Evolutionary conservation across 306 rosid genomes (phyloP).

Genomic region (Rosa multiflora): DNA sequence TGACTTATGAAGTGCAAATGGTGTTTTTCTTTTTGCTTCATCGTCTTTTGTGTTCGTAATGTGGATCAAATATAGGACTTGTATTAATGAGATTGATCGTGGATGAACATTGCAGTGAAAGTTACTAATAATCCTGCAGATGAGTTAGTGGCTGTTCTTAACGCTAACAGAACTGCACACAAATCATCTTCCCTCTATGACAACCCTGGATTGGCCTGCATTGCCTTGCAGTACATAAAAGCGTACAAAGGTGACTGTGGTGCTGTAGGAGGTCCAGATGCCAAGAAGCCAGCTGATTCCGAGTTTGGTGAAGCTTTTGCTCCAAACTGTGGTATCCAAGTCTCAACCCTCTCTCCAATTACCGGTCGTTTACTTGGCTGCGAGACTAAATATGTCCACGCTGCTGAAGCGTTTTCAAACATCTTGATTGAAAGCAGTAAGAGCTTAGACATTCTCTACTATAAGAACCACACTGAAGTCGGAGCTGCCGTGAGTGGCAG

Average conservation of each 20-base stretch:
- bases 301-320: conserved; percentile 70
- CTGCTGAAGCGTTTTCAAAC: conserved; percentile 69
- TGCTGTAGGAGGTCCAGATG: conserved; percentile 80
- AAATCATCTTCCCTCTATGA: conserved; percentile 37
- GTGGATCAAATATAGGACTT: neutral
- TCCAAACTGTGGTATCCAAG: conserved; percentile 69
- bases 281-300: conserved; percentile 82
- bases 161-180: conserved; percentile 46
- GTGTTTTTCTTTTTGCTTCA: neutral
- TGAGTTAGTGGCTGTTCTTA: conserved; percentile 38
- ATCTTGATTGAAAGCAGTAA: conserved; percentile 62
- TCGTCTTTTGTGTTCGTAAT: neutral
- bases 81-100: neutral
- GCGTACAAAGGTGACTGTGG: conserved; percentile 71
- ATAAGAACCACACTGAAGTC: conserved; percentile 74
- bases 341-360: conserved; percentile 59
- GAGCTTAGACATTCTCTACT: conserved; percentile 69
- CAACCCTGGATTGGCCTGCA: conserved; percentile 83
- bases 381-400: conserved; percentile 62
- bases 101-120: conserved; percentile 40
- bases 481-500: conserved; percentile 91
- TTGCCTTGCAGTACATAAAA: conserved; percentile 89
- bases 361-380: conserved; percentile 94
- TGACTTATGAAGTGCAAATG: neutral
- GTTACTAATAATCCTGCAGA: conserved; percentile 57